phyloP scores from a whole-genome alignment of 192 early-diverging fungal genomes.

The Jimgerdemannia lactiflua region DNA sequence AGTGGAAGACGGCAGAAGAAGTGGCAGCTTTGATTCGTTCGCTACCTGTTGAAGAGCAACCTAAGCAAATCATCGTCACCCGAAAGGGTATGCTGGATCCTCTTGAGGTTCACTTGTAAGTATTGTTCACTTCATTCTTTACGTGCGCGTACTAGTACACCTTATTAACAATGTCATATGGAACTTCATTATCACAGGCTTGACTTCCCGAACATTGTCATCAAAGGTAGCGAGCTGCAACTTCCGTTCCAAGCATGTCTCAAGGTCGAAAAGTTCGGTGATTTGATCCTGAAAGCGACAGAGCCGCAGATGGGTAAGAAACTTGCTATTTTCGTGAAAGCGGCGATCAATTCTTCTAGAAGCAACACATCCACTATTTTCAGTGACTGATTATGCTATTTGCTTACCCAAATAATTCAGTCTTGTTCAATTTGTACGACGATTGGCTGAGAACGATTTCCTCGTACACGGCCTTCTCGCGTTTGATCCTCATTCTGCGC shows the following conservation, averaged over 20 bases:
- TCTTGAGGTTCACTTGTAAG: conserved; percentile 81
- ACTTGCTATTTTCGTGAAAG: conserved; percentile 7
- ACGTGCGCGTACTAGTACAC: conserved; percentile 1
- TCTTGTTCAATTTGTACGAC: conserved; percentile 86
- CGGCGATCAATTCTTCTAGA: conserved; percentile 4
- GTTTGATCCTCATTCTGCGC: conserved; percentile 93
- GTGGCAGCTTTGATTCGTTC: conserved; percentile 98
- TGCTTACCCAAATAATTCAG: conserved; percentile 14
- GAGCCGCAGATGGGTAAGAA: conserved; percentile 89
- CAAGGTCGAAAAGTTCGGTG: conserved; percentile 98
- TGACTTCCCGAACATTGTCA: conserved; percentile 99
- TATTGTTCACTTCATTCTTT: conserved; percentile 14
- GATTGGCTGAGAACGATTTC: conserved; percentile 96
- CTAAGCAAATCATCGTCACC: conserved; percentile 98
- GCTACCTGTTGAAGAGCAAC: conserved; percentile 98
- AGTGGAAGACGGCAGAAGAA: conserved; percentile 99
- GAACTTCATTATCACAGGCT: conserved; percentile 29
- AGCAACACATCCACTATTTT: not conserved
- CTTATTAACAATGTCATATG: conserved; percentile 13
- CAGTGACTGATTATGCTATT: not conserved
- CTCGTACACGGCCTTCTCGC: conserved; percentile 98
- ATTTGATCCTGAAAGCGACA: conserved; percentile 96
- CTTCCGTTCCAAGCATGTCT: conserved; percentile 97
- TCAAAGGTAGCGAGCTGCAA: conserved; percentile 97
- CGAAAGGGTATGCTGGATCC: conserved; percentile 99